These are phyloP conservation scores for Botryosphaeria dothidea DNA, from an alignment of 2,329 filamentous ascomycete species.

Conservation along the genomic window DNA sequence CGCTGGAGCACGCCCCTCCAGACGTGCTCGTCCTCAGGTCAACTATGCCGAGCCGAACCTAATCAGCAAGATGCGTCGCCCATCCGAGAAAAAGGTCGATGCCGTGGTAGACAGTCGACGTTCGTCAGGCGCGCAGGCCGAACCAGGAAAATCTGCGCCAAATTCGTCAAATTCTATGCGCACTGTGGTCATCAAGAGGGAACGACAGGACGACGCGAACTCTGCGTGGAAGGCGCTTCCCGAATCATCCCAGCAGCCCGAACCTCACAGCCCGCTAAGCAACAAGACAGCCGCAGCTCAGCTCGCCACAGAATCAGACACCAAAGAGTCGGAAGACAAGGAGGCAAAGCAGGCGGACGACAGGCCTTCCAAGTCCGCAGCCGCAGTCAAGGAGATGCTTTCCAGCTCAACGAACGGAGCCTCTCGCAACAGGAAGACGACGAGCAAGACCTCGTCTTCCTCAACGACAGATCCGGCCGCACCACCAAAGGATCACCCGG, in stretches of 20 bases:
- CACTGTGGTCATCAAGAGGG: constrained; percentile 29
- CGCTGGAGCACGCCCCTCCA: constrained; percentile 37
- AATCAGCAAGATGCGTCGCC: constrained; percentile 51
- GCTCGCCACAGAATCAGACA: constrained; percentile 22
- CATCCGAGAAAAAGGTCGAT: constrained; percentile 48
- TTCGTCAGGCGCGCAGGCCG: constrained; percentile 25
- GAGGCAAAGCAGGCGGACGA: constrained; percentile 5
- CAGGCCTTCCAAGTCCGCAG: constrained; percentile 32
- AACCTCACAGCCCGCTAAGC: constrained; percentile 35
- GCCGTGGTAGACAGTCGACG: constrained; percentile 34
- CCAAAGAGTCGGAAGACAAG: constrained; percentile 22
- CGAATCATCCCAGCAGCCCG: constrained; percentile 19
- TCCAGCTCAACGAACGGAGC: constrained; percentile 31
- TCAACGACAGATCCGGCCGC: not conserved
- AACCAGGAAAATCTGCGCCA: constrained; percentile 21
- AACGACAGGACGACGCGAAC: constrained; percentile 25
- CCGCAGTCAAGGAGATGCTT: constrained; percentile 31
- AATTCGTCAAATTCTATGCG: constrained; percentile 15
- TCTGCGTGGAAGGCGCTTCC: constrained; percentile 32
- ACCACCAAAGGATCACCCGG: constrained; percentile 25
- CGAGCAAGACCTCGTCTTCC: constrained; percentile 14
- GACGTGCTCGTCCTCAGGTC: constrained; percentile 48
- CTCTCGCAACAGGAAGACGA: constrained; percentile 26
- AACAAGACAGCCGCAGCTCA: constrained; percentile 30
- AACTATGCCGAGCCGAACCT: constrained; percentile 53